Conservation (phyloP, 1,284 basidiomycete genomes). For the Heterobasidion parviporum region DNA sequence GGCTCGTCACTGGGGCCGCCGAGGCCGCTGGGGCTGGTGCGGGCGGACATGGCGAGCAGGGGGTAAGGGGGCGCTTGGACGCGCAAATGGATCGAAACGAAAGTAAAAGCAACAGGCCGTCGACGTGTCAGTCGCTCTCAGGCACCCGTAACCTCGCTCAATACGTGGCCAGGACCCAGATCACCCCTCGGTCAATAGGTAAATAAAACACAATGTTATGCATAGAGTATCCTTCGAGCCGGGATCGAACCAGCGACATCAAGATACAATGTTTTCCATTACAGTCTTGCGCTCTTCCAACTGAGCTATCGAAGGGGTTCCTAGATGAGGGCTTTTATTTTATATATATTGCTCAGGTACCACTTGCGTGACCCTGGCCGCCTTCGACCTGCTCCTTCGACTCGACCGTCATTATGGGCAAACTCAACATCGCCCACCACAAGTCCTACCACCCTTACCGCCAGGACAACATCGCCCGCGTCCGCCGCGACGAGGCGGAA, state of each 20-base stretch:
- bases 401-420: constrained; percentile 47
- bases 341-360: background rate
- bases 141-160: no score
- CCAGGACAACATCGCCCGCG: constrained; percentile 76
- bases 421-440: constrained; percentile 82
- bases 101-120: no score
- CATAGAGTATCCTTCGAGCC: constrained; percentile 1
- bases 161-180: no score
- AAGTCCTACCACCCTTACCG: constrained; percentile 86
- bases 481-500: constrained; percentile 73
- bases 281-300: constrained; percentile 1
- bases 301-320: background rate
- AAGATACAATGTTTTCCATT: background rate
- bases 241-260: background rate
- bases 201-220: no score
- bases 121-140: no score
- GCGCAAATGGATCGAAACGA: no score
- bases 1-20: constrained; percentile 7
- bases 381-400: background rate
- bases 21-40: no score
- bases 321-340: background rate
- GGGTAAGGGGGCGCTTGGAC: no score
- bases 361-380: background rate
- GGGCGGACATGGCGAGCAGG: no score
- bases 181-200: no score